phyloP scores from a whole-genome alignment of 139 green algal genomes.

The Pseudopediastrum boryanum region DNA sequence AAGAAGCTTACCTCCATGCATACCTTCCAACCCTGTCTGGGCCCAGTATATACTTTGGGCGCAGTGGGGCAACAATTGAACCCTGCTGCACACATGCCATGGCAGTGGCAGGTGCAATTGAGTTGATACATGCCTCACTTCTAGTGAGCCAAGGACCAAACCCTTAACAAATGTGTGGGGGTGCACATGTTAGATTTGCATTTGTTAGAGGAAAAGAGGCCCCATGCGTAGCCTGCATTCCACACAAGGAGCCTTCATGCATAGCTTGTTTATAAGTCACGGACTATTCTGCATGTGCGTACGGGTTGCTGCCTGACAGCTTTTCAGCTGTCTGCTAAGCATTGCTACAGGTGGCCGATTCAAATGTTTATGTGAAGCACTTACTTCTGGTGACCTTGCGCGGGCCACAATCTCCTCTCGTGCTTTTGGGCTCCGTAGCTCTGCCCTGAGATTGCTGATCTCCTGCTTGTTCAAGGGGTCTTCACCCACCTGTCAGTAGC shows the following conservation, averaged over 20 bases:
- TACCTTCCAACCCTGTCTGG: background rate
- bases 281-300: no score
- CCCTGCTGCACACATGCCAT: background rate
- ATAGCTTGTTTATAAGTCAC: background rate
- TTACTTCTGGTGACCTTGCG: conserved; percentile 26
- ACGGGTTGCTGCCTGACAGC: background rate
- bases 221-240: background rate
- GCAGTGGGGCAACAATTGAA: background rate
- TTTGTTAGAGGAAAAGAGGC: background rate
- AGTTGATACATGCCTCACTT: background rate
- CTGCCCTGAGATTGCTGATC: background rate
- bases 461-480: conserved; percentile 29
- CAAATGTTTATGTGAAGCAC: background rate
- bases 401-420: conserved; percentile 11
- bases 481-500: conserved; percentile 26
- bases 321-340: background rate
- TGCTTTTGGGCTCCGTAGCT: conserved; percentile 25
- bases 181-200: background rate
- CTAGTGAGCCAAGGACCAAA: background rate
- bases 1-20: no score
- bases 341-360: background rate
- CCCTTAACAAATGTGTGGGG: no score
- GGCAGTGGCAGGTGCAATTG: background rate
- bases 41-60: background rate
- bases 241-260: background rate